These are phyloP conservation scores for Eimeria necatrix DNA, from an alignment of 169 alveolate species.

Conservation along the genomic window DNA sequence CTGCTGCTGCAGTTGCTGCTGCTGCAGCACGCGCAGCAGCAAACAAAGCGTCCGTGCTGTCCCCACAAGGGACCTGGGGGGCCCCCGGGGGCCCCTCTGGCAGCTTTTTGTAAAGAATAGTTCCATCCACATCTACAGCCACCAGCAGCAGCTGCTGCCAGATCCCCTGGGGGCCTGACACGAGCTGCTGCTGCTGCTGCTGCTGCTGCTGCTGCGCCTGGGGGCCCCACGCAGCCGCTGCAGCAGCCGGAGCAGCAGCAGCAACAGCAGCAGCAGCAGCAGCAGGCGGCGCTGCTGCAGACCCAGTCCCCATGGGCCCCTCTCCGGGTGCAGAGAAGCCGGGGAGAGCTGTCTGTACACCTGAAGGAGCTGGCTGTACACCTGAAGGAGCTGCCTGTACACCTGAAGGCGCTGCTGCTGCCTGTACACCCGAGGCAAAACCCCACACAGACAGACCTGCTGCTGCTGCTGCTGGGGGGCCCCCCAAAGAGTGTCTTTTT, in stretches of 20 bases:
- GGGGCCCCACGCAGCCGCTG: not conserved
- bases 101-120: not conserved
- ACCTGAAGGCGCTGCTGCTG: not conserved
- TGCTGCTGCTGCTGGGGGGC: slow-evolving; percentile 4
- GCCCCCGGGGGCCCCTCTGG: not conserved
- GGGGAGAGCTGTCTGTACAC: too few species aligned
- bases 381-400: too few species aligned
- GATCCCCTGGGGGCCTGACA: not conserved
- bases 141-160: slow-evolving; percentile 2
- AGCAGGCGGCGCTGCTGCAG: not conserved
- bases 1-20: not conserved
- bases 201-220: too few species aligned
- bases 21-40: slow-evolving; percentile 19
- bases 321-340: not conserved
- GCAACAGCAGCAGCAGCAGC: not conserved
- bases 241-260: not conserved
- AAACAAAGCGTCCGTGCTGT: slow-evolving; percentile 10
- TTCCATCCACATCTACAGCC: slow-evolving; percentile 23
- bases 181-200: not conserved
- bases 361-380: too few species aligned
- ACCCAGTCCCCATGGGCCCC: not conserved
- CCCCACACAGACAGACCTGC: not conserved
- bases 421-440: not conserved
- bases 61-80: not conserved
- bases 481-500: not conserved